Base-by-base conservation (phyloP, 2,329 filamentous ascomycete species). In the Aspergillus quadrilineatus region DNA sequence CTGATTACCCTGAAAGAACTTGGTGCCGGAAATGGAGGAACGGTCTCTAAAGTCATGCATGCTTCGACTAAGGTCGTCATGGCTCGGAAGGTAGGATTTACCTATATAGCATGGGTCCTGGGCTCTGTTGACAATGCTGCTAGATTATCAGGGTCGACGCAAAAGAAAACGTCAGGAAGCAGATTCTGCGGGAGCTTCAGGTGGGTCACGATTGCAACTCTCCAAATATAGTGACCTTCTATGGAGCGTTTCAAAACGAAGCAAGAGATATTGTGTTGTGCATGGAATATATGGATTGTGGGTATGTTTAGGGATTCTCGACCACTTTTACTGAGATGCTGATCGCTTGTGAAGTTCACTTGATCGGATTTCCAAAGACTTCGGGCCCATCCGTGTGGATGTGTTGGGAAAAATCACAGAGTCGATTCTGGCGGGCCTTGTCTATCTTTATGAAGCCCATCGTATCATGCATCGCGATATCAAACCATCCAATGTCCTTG, bases 281-380 rank as follows among this genome's bases (percentile, higher is more conserved):
- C 75, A 99, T 99, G 94, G 94, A 99, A 75, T 97, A 99, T 73
- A 96, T 96, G 91, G 94, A 99, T 76, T 91, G 93, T 72, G 94
- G 94, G 94, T 97, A 83, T 76, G 90, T 79, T 29, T n/a, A 43
- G 15, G 12, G n/a, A 9, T n/a, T 6, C 7, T 17, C 37, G 51
- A 14, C 48, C n/a, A 15, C 51, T 56, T 44, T 49, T 57, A 51
- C 37, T 43, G n/a, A 41, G 45, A 15, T 39, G 49, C 55, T 65
- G 47, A 66, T 61, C 62, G 64, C 42, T 15, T 51, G 12, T 7
- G 17, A 42, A 61, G 94, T 50, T 89, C 94, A 29, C 86, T 99
- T 50, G 94, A 99, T 75, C 86, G 89, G 64, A 91, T 99, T 60
- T 97, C 94, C 1, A 92, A 90, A 70, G 90, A 93, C 60, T 97